phyloP scores from a whole-genome alignment of 2,329 filamentous ascomycete species.

The Phoma sp. region DNA sequence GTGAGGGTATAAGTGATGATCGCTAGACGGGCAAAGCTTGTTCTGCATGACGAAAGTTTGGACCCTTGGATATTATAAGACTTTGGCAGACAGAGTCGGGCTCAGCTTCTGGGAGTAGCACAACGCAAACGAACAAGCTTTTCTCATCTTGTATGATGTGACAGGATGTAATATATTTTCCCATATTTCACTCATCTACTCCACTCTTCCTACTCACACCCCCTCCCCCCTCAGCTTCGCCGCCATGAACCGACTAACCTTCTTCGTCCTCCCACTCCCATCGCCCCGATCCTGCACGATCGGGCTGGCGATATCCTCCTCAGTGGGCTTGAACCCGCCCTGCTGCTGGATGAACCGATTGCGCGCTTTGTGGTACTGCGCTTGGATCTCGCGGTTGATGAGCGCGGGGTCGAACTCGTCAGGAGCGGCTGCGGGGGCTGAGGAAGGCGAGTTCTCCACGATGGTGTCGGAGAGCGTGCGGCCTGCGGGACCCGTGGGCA shows the following conservation, averaged over 20 bases:
- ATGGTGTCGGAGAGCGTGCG: slow-evolving; percentile 65
- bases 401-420: slow-evolving; percentile 70
- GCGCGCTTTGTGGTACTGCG: slow-evolving; percentile 81
- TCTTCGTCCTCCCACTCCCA: slow-evolving; percentile 60
- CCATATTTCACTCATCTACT: too few relatives aligned
- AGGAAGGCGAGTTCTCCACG: slow-evolving; percentile 56
- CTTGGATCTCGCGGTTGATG: slow-evolving; percentile 76
- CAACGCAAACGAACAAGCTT: too few relatives aligned
- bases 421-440: slow-evolving; percentile 47
- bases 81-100: too few relatives aligned
- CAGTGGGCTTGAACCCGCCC: slow-evolving; percentile 75
- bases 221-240: slow-evolving; percentile 60
- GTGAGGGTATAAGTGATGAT: too few relatives aligned
- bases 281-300: slow-evolving; percentile 69
- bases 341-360: slow-evolving; percentile 83
- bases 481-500: slow-evolving; percentile 50
- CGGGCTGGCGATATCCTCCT: slow-evolving; percentile 69
- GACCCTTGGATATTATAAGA: too few relatives aligned
- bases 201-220: too few relatives aligned
- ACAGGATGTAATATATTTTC: too few relatives aligned
- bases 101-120: too few relatives aligned
- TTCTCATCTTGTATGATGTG: too few relatives aligned
- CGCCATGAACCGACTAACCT: slow-evolving; percentile 75
- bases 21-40: too few relatives aligned
- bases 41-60: too few relatives aligned